Evolutionary conservation across 768 basidiomycete species (phyloP), one percentile per base, ranked within the genome.

Genomic region (Hypholoma fasciculare): DNA sequence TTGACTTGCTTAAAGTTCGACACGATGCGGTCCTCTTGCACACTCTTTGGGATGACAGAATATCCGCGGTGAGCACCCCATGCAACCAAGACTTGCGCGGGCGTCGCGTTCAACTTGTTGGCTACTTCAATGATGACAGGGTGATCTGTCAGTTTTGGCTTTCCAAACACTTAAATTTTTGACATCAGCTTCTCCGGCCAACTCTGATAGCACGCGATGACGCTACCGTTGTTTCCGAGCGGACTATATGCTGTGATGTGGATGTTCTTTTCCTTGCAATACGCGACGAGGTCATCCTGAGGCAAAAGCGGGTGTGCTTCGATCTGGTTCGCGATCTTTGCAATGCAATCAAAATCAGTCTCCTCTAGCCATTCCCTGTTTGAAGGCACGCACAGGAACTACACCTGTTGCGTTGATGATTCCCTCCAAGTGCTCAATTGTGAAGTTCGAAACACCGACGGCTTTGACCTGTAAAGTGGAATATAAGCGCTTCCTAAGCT

Each of bases 391-490:
- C 67, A 86, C 86, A 26, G 94, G 93, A 55, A 85, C 81, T 53
- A 90, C 86, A 11, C 85, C 87, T 26, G 90, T 90, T 3, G 85
- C 86, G 20, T 80, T 71, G 59, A 84, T 85, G 65, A 95, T 80
- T 11, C 78, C 87, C 68, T 90, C 74, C 55, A 95, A 70, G 48
- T 89, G 79, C 42, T 78, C 76, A 54, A 87, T 72, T 16, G 81
- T 84, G 73, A 92, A 92, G 82, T 95, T 95, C 64, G 88, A 90
- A 5, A 96, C 91, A 55, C 92, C 93, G 61, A 95, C 75, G 1
- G 82, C 78, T 67, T 76, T 81, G 68, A 88, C 88, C 83, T 87
- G 57, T 57, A 54, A 26, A 20, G 49, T 8, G 52, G 38, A 52
- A 40, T 43, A 30, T 50, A 58, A 44, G 56, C 47, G 19, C 16